Base-by-base conservation (phyloP, 768 basidiomycete genomes). In the Galerina sulciceps region DNA sequence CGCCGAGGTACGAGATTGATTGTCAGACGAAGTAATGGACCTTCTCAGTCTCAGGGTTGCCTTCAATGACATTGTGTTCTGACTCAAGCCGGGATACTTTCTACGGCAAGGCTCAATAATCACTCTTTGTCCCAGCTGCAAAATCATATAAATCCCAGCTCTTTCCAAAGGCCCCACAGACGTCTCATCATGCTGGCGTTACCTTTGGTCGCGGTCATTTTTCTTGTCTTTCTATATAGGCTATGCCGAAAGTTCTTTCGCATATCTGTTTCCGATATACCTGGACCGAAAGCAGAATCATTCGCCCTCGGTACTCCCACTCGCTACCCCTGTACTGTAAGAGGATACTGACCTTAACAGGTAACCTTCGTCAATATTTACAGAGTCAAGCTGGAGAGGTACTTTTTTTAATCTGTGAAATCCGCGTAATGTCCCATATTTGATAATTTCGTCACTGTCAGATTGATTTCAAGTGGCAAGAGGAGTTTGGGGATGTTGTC, bases 401-500 rank as follows among this genome's bases (percentile, higher is more conserved):
- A 37, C 17, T 58, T 61, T 18, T 50, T 20, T 23, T 44, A 46
- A 15, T 23, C 48, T 55, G 15, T 44, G 38, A 54, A 52, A 59
- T 50, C 20, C 31, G 53, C 48, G 60, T 55, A 47, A 51, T 58
- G 52, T 22, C 26, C 26, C 36, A 20, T 52, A 13, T 69, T 64
- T 46, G 60, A 57, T 46, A 18, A 26, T 5, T 22, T 14, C 26
- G 26, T 31, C 8, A 31, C 8, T 40, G 58, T 15, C 64, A 80
- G 75, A 71, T 71, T 18, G 80, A 81, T 53, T 77, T 79, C 59
- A 69, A 71, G 60, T 83, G 80, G 81, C 77, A 76, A 66, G 70
- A 72, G 31, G 61, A 69, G 61, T 82, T 75, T 60, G 81, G 80
- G 15, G 75, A 76, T 60, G 65, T 81, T 37, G 65, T 78, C 53